A percentile compares a stretch with the other conserved stretches of the same genome.
phyloP scores from a whole-genome alignment of 345 rosid species.

The Lepidium sativum region DNA sequence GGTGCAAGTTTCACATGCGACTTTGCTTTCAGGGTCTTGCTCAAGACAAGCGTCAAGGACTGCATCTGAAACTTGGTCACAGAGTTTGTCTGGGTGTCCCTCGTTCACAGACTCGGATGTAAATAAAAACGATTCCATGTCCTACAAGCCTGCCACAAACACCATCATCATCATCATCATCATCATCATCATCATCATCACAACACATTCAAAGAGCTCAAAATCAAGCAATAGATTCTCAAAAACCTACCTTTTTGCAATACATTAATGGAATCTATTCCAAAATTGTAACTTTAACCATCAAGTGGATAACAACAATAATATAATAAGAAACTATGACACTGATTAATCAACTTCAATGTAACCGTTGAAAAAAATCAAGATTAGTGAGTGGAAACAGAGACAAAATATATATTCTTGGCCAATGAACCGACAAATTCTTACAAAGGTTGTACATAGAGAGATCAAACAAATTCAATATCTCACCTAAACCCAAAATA shows the following conservation, averaged over 20 bases:
- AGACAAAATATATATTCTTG: not conserved
- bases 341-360: not conserved
- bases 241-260: not conserved
- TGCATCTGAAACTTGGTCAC: conserved; percentile 76
- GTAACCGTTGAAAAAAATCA: not conserved
- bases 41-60: conserved; percentile 74
- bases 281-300: not conserved
- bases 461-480: not conserved
- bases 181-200: not conserved
- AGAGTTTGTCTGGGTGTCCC: conserved; percentile 83
- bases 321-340: not conserved
- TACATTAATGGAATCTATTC: not conserved
- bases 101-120: conserved; percentile 78
- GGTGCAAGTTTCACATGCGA: conserved; percentile 74
- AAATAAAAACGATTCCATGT: conserved; percentile 65
- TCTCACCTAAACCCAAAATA: not conserved
- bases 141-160: conserved; percentile 24
- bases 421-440: not conserved
- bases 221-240: not conserved
- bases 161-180: not conserved
- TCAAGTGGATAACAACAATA: not conserved
- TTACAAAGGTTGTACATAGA: not conserved
- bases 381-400: conserved; percentile 1
- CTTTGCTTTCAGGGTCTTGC: conserved; percentile 79
- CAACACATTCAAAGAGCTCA: not conserved